Conservation (phyloP, 305 asterid genomes). For the Fraxinus xanthoxyloides region DNA sequence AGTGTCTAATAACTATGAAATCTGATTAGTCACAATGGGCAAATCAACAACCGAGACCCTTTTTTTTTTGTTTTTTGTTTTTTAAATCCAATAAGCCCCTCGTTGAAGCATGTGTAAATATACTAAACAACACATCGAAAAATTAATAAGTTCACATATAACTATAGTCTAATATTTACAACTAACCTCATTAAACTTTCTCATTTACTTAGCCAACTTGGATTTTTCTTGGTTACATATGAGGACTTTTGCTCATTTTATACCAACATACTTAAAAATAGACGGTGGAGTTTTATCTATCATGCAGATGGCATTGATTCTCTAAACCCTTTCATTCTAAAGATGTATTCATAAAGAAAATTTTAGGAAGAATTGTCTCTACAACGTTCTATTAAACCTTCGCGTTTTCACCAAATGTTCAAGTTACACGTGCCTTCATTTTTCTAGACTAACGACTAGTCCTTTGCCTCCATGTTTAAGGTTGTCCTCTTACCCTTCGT, state of each 20-base stretch:
- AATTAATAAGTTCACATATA: background rate
- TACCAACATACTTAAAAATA: background rate
- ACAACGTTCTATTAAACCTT: background rate
- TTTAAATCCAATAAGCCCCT: background rate
- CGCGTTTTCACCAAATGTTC: background rate
- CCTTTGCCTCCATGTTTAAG: background rate
- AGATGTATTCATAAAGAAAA: background rate
- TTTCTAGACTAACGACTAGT: background rate
- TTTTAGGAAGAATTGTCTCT: background rate
- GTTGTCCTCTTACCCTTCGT: background rate
- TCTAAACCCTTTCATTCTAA: background rate
- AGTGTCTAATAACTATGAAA: background rate
- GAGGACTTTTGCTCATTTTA: background rate
- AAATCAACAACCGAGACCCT: background rate
- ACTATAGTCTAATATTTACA: background rate
- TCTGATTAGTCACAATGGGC: background rate
- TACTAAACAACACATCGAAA: background rate
- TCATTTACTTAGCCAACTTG: background rate
- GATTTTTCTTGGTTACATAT: background rate
- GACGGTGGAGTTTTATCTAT: background rate
- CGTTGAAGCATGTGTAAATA: background rate
- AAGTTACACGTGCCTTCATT: background rate
- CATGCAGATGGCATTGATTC: background rate
- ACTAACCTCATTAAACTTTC: background rate
- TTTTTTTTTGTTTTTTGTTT: too few relatives aligned